Evolutionary conservation across 1,139 yeast genomes (phyloP), one percentile per base, ranked within the genome.

Genomic region (Kurtzmaniella quercitrusa): DNA sequence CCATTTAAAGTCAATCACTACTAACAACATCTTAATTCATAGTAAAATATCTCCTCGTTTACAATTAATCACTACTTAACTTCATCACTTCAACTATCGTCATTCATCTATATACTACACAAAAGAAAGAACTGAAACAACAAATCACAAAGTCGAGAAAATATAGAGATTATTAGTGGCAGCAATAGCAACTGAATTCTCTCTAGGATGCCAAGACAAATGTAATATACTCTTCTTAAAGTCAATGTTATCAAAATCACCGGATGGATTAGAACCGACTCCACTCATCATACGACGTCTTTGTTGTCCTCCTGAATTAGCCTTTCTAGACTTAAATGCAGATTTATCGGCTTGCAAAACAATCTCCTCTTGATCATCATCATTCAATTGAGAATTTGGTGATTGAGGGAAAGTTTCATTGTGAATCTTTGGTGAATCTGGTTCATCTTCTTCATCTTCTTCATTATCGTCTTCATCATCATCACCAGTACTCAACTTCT

Each of bases 191-290:
- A 94, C 96, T 42, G 95, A 85, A 68, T 93, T 89, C 69, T 94
- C 98, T 58, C 75, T 77, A 51, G 98, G 98, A 71, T 94, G 98
- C 98, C 99, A 94, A 60, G 98, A 90, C 65, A 90, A 76, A 69
- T 93, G 98, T 66, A 93, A 77, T 52, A 94, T 91, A 66, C 90
- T 86, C 77, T 91, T 91, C 66, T 91, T 90, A 70, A 90, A 93
- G 66, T 94, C 98, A 57, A 91, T 86, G 52, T 83, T 84, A 62
- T 88, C 95, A 62, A 85, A 82, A 58, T 86, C 95, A 56, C 66
- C 63, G 40, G 62, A 57, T 47, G 60, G 55, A 34, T 58, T 55
- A 36, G 64, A 53, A 21, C 74, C 74, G 44, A 63, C 64, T 11
- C 74, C 75, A 50, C 73, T 68, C 73, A 70, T 66, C 54, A 76